Conservation (phyloP, 768 basidiomycete genomes). For the Boletus speciosus region DNA sequence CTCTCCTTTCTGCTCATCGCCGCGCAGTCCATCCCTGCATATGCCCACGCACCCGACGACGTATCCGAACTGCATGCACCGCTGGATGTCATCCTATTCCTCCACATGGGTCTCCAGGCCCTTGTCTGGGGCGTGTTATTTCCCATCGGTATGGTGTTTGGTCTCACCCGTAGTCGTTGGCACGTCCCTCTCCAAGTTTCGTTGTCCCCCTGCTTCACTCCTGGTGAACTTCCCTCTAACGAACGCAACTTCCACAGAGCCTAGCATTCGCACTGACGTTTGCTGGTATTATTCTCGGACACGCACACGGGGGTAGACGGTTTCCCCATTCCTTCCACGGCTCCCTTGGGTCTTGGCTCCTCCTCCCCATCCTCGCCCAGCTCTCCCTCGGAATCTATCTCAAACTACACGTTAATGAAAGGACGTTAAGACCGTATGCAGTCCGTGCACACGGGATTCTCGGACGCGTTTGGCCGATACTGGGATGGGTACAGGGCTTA, state of each 20-base stretch:
- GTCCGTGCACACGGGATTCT: slow-evolving; percentile 72
- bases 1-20: slow-evolving; percentile 10
- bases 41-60: slow-evolving; percentile 59
- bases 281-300: slow-evolving; percentile 78
- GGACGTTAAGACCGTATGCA: slow-evolving; percentile 64
- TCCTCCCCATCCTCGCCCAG: slow-evolving; percentile 65
- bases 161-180: slow-evolving; percentile 76
- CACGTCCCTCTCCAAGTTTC: slow-evolving; percentile 81
- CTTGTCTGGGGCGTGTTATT: slow-evolving; percentile 84
- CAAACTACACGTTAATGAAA: slow-evolving; percentile 87
- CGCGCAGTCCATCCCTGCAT: slow-evolving; percentile 3
- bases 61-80: slow-evolving; percentile 59
- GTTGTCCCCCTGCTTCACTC: background rate
- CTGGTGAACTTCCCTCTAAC: background rate
- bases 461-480: slow-evolving; percentile 77
- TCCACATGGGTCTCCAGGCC: slow-evolving; percentile 79
- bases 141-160: slow-evolving; percentile 78
- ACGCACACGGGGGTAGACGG: slow-evolving; percentile 76
- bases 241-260: slow-evolving; percentile 38
- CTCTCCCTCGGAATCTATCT: slow-evolving; percentile 79
- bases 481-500: slow-evolving; percentile 88
- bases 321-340: slow-evolving; percentile 78
- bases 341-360: slow-evolving; percentile 48
- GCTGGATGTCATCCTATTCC: slow-evolving; percentile 74
- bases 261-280: slow-evolving; percentile 66